Evolutionary conservation across 192 early-diverging fungal species (phyloP).

Genomic region (Backusella sp.): DNA sequence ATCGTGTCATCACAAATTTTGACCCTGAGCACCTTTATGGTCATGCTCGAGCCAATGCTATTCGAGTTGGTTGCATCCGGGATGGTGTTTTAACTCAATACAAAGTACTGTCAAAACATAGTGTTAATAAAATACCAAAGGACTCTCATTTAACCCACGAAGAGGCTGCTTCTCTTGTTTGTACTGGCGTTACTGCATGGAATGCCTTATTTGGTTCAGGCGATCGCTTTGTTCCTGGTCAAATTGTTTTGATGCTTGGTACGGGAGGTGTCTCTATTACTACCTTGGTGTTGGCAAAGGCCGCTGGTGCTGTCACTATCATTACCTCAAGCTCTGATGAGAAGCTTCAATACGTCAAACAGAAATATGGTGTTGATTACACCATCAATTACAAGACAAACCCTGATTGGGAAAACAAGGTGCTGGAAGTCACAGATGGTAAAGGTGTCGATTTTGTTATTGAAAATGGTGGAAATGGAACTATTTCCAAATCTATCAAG

Average conservation of each 20-base stretch:
- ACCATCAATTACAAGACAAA: conserved; percentile 15
- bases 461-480: conserved; percentile 19
- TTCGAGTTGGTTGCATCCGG: neutral
- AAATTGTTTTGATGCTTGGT: conserved; percentile 15
- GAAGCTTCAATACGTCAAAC: conserved; percentile 2
- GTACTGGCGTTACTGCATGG: conserved; percentile 22
- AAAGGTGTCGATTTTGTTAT: conserved; percentile 17
- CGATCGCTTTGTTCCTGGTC: neutral
- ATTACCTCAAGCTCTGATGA: conserved; percentile 20
- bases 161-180: conserved; percentile 15
- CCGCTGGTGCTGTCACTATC: conserved; percentile 17
- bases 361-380: conserved; percentile 1
- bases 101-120: neutral
- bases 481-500: conserved; percentile 10
- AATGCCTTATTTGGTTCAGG: conserved; percentile 16
- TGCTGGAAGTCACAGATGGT: conserved; percentile 1
- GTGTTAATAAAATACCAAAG: conserved; percentile 12
- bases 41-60: neutral
- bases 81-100: conserved; percentile 17
- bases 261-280: conserved; percentile 21
- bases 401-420: conserved; percentile 21
- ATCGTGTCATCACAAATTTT: conserved; percentile 7
- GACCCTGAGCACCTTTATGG: conserved; percentile 12
- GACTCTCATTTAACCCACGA: neutral
- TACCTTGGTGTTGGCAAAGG: conserved; percentile 12